Base-by-base conservation (phyloP, 306 rosid genomes). In the Delonix regia region DNA sequence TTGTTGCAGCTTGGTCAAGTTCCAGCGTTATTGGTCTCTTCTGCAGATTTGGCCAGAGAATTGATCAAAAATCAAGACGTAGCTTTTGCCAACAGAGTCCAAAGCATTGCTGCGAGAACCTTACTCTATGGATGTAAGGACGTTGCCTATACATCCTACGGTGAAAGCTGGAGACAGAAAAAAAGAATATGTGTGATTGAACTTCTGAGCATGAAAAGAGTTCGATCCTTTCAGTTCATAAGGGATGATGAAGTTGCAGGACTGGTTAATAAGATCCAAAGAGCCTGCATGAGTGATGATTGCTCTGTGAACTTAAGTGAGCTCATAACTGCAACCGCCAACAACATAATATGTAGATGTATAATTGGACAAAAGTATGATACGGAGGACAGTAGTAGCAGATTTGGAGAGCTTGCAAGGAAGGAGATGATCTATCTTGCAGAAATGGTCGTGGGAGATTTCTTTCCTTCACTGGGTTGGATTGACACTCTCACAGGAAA, bases 321-420 rank as follows among this genome's bases (percentile, higher is more conserved):
- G 52, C 39, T 79, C 36, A 33, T 79, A 57, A 30, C 27, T 44
- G 33, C 65, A 2, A 24, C 70, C 13, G 19, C 84, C 5, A 79
- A 70, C 67, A 80, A 63, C 51, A 61, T 83, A 13, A 28, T 69
- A 2, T 69, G 75, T 2, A 75, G 84, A 71, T 70, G 84, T 24
- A 30, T 64, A 13, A 65, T 86, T 11, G 80, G 86, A 44, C 67
- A 36, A 4, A 86, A 53, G 52, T 82, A 76, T 60, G 79, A 79
- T 4, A 60, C 5, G 16, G 79, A 64, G 4, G 77, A 72, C 14
- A 55, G 45, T 28, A 12, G n/a, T 22, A 3, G 15, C 19, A 75
- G 71, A 18, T 59, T 82, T 2, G 74, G 75, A 15, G 69, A 52
- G 21, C 13, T 76, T 2, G 44, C 4, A 6, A 73, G 80, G 56